phyloP scores from a whole-genome alignment of 2,329 filamentous ascomycete genomes.

The Ustulina deusta region DNA sequence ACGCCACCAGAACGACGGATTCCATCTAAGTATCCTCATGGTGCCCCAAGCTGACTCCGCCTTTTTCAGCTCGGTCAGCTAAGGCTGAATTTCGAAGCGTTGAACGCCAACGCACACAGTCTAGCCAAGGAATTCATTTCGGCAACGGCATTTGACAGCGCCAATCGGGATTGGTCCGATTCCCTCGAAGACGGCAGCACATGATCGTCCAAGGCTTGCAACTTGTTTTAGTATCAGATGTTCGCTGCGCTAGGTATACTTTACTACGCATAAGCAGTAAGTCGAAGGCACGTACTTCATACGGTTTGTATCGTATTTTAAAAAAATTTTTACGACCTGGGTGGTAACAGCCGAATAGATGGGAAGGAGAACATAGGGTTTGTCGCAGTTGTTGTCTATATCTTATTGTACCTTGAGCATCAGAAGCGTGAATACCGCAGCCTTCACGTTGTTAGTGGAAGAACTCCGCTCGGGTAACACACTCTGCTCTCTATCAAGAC shows the following conservation, averaged over 20 bases:
- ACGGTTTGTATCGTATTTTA: neutral
- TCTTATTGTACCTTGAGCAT: neutral
- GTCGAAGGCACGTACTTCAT: neutral
- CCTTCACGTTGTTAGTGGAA: neutral
- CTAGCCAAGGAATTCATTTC: neutral
- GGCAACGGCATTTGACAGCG: neutral
- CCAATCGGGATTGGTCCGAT: neutral
- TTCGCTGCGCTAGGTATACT: neutral
- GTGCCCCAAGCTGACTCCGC: constrained; percentile 6
- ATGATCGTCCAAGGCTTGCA: neutral
- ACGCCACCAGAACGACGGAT: neutral
- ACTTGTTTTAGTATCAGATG: neutral
- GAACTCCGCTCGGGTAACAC: neutral
- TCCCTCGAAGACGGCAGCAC: neutral
- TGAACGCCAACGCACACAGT: neutral
- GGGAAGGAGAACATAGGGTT: neutral
- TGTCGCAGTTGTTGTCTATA: neutral
- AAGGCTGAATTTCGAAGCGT: constrained; percentile 20
- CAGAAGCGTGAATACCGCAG: neutral
- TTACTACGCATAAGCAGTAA: neutral
- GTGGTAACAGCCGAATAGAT: neutral
- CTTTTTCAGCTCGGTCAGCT: constrained; percentile 26
- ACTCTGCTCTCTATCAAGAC: neutral
- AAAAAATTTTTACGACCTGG: neutral
- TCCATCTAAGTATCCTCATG: neutral